These are phyloP conservation scores for Saccharomyces eubayanus DNA, from an alignment of 805 yeast genomes.

Conservation along the genomic window DNA sequence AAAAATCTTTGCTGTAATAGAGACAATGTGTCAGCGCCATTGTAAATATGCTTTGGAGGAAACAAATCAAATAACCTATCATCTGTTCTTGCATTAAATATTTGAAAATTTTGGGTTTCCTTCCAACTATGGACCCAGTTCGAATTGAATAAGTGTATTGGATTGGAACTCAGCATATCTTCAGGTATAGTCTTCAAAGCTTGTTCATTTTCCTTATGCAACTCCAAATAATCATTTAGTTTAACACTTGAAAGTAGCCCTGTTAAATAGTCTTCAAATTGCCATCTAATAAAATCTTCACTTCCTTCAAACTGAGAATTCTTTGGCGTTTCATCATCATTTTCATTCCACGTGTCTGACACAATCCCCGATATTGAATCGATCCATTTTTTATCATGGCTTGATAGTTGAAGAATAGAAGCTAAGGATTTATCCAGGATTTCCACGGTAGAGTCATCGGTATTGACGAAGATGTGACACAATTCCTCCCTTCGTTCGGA, in stretches of 20 bases:
- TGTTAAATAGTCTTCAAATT: slow-evolving; percentile 82
- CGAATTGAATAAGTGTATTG: slow-evolving; percentile 36
- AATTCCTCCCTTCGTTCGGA: slow-evolving; percentile 51
- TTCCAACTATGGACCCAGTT: slow-evolving; percentile 48
- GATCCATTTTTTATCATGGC: slow-evolving; percentile 69
- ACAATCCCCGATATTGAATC: slow-evolving; percentile 48
- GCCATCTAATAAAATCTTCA: slow-evolving; percentile 81
- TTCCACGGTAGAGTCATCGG: slow-evolving; percentile 46
- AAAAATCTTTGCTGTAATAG: slow-evolving; percentile 25
- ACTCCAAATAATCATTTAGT: slow-evolving; percentile 47
- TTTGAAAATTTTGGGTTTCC: slow-evolving; percentile 43
- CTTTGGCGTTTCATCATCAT: slow-evolving; percentile 35
- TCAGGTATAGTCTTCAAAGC: slow-evolving; percentile 29
- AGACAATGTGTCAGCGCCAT: slow-evolving; percentile 22
- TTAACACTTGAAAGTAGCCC: slow-evolving; percentile 68
- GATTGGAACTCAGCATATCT: slow-evolving; percentile 26
- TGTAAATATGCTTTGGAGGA: slow-evolving; percentile 38
- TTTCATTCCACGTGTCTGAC: slow-evolving; percentile 34
- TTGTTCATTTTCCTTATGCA: slow-evolving; percentile 31
- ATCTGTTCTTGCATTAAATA: slow-evolving; percentile 52
- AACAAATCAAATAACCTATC: slow-evolving; percentile 61
- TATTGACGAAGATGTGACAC: slow-evolving; percentile 65
- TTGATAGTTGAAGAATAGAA: slow-evolving; percentile 40
- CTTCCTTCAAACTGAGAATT: slow-evolving; percentile 53
- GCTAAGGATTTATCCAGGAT: slow-evolving; percentile 36